Percentiles rank a stretch among this genome's conserved stretches.
Conservation (phyloP, 352 stramenopile genomes). For the Phytophthora tubulina region DNA sequence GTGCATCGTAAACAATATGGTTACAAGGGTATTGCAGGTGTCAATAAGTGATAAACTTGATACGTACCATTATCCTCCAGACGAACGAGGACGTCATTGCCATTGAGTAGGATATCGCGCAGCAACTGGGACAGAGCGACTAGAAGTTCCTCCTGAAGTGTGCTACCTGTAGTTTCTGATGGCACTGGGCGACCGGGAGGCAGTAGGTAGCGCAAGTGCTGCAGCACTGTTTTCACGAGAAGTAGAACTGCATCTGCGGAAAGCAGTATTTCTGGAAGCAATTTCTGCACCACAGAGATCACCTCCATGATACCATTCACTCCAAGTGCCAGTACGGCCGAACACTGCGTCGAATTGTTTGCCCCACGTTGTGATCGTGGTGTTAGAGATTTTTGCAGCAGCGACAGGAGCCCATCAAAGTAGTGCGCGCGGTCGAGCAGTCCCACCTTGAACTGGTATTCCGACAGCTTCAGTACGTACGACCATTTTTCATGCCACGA, state of each 20-base stretch:
- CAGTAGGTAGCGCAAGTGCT: slow-evolving; percentile 83
- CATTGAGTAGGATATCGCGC: slow-evolving; percentile 74
- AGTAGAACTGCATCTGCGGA: slow-evolving; percentile 62
- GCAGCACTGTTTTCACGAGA: slow-evolving; percentile 81
- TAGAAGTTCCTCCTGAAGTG: slow-evolving; percentile 77
- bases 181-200: slow-evolving; percentile 60
- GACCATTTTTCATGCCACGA: slow-evolving; percentile 83
- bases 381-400: slow-evolving; percentile 82
- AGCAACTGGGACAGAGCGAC: slow-evolving; percentile 78
- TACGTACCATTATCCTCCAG: slow-evolving; percentile 83
- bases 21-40: slow-evolving; percentile 10
- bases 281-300: slow-evolving; percentile 70
- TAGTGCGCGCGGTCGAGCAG: slow-evolving; percentile 80
- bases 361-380: slow-evolving; percentile 50
- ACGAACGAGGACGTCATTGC: slow-evolving; percentile 77
- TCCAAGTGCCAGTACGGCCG: slow-evolving; percentile 62
- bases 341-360: slow-evolving; percentile 42
- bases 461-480: slow-evolving; percentile 83
- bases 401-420: slow-evolving; percentile 80
- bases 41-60: neutral
- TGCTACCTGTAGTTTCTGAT: slow-evolving; percentile 44
- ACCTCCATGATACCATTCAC: slow-evolving; percentile 86
- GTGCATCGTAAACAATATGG: slow-evolving; percentile 2
- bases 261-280: slow-evolving; percentile 78
- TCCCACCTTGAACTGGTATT: slow-evolving; percentile 85